Evolutionary conservation across 768 basidiomycete species (phyloP).

Genomic region (Kwoniella heveanensis): DNA sequence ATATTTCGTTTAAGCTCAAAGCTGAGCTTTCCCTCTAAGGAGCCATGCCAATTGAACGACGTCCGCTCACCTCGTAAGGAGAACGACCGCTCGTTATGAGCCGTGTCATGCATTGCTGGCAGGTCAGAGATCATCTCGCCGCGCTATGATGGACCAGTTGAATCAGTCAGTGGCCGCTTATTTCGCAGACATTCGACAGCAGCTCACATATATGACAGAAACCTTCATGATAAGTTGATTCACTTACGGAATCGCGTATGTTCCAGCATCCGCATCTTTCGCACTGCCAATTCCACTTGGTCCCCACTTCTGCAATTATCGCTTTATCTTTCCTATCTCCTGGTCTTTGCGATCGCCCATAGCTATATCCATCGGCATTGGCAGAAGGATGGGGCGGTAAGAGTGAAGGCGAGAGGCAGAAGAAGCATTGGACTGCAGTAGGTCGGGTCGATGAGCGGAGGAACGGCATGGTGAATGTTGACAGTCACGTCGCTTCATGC

Average conservation of each 20-base stretch:
- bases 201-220: too few species aligned
- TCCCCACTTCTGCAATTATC: conserved; percentile 32
- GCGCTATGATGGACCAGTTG: conserved; percentile 39
- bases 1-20: not conserved
- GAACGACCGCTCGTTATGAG: conserved; percentile 59
- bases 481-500: not conserved
- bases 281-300: conserved; percentile 49
- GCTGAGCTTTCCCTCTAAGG: too few species aligned
- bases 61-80: conserved; percentile 42
- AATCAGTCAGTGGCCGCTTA: not conserved
- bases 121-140: conserved; percentile 83
- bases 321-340: conserved; percentile 38
- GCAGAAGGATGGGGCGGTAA: conserved; percentile 25
- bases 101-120: conserved; percentile 82
- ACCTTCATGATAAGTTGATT: too few species aligned
- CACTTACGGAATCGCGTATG: conserved; percentile 39
- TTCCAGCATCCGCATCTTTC: conserved; percentile 48
- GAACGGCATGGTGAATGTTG: conserved; percentile 20
- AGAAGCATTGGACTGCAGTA: conserved; percentile 49
- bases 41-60: too few species aligned
- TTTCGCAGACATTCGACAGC: too few species aligned
- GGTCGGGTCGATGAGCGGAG: conserved; percentile 43
- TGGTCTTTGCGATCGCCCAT: not conserved
- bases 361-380: not conserved
- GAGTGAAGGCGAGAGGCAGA: conserved; percentile 45